These are phyloP conservation scores for Butyriboletus appendiculatus DNA, from an alignment of 1,284 basidiomycete genomes.

Conservation along the genomic window DNA sequence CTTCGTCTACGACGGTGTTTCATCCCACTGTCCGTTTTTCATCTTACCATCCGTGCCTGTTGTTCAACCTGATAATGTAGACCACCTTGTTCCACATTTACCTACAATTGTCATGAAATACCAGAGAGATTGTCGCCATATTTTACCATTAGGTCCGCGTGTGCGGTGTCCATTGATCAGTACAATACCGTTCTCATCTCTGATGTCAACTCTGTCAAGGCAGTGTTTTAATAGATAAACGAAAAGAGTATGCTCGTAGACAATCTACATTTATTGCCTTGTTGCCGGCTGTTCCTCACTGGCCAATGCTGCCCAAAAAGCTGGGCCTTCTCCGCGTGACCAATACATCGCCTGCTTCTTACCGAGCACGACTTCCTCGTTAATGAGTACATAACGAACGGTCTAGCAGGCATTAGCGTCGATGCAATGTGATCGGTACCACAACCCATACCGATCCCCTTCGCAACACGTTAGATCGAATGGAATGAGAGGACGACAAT, in stretches of 20 bases:
- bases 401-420: constrained; percentile 40
- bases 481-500: background rate
- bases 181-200: background rate
- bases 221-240: background rate
- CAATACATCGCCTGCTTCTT: constrained; percentile 58
- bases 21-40: constrained; percentile 6
- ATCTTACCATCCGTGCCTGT: constrained; percentile 8
- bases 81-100: constrained; percentile 30
- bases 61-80: constrained; percentile 32
- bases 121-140: constrained; percentile 17
- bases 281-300: constrained; percentile 45
- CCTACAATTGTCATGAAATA: constrained; percentile 32
- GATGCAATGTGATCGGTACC: background rate
- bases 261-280: constrained; percentile 15
- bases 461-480: constrained; percentile 6
- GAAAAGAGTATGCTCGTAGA: background rate
- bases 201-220: background rate
- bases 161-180: background rate
- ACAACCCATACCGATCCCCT: constrained; percentile 47
- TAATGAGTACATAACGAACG: constrained; percentile 63
- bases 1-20: constrained; percentile 8
- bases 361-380: constrained; percentile 52
- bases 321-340: constrained; percentile 54
- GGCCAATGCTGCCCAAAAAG: constrained; percentile 55
- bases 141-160: background rate